Base-by-base conservation (phyloP, 305 asterid genomes). In the Salvia sclarea region DNA sequence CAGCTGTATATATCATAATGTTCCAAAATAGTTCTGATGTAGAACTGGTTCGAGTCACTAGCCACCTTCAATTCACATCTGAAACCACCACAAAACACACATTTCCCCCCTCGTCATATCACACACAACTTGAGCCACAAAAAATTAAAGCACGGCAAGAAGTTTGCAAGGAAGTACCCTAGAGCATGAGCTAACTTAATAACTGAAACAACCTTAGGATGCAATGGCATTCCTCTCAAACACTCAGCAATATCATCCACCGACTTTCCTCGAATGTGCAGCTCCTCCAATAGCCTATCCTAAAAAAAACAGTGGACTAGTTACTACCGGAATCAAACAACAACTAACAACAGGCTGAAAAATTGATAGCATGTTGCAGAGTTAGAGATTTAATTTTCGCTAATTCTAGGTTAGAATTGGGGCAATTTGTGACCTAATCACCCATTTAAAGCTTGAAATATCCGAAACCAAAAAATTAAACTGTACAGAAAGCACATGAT, bases 31-130 rank as follows among this genome's bases (percentile, higher is more conserved):
- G 92, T 87, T 69, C 81, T 83, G 49, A 92, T 89, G 79, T 83
- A 89, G 61, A 92, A 87, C 62, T 57, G 68, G 68, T 92, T 92
- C 14, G 96, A 85, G 59, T 92, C 96, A 10, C 96, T 92, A 12
- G 80, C 85, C 68, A 92, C 82, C 87, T 84, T 89, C 83, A 92
- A 78, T 35, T 86, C 94, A 77, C 98, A 87, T 66, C 98, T 92
- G 84, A 74, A 68, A 33, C 63, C 55, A 77, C 56, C 72, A 43
- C 62, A 69, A 64, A 28, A 57, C 12, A 7, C 50, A 13, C 31
- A 60, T 28, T 41, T 47, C 40, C 28, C n/a, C n/a, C n/a, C n/a
- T n/a, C n/a, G n/a, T 59, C 53, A 22, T 10, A 48, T 8, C 31
- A 66, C 25, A 45, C 21, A 24, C 45, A 41, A 41, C 21, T 28